phyloP scores from a whole-genome alignment of 345 rosid species.

The rapeseed (Brassica napus) region Da-Ae NC_063442.1:30724501-30725000 shows the following conservation, averaged over 20 bases:
- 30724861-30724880: not conserved
- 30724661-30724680: conserved; percentile 29
- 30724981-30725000: not conserved
- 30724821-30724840: conserved; percentile 35
- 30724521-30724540: not conserved
- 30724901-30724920: too few species aligned
- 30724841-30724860: conserved; percentile 8
- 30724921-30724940: not conserved
- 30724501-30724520: conserved; percentile 7
- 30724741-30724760: not conserved
- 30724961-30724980: not conserved
- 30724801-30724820: conserved; percentile 22
- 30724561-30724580: not conserved
- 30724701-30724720: not conserved
- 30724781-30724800: conserved; percentile 40
- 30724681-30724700: conserved; percentile 11
- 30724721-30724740: not conserved
- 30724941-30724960: not conserved
- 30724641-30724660: conserved; percentile 9
- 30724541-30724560: not conserved
- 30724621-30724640: not conserved
- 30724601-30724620: conserved; percentile 9
- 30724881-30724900: conserved; percentile 28
- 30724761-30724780: conserved; percentile 34
- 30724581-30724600: conserved; percentile 4